Percentiles rank a stretch among this genome's conserved stretches.
Evolutionary conservation across 129 eudicot species (phyloP).

Genomic region (Lactuca saligna): DNA sequence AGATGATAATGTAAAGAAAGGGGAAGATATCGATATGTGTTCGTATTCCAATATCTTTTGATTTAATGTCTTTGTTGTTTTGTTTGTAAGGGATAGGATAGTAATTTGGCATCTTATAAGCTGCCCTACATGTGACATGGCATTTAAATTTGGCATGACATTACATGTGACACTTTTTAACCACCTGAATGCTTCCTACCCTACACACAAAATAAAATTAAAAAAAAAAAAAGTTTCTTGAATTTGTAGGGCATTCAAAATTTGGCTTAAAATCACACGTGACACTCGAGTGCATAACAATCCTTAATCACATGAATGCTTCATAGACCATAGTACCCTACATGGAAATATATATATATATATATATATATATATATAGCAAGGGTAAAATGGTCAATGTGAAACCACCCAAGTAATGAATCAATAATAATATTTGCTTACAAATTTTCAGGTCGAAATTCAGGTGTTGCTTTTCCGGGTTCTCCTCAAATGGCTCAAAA

Average conservation of each 20-base stretch:
- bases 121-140: constrained; percentile 31
- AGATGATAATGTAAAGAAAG: constrained; percentile 11
- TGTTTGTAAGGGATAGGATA: not conserved
- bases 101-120: constrained; percentile 3
- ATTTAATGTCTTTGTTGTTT: constrained; percentile 9
- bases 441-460: constrained; percentile 48
- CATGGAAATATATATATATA: constrained; percentile 20
- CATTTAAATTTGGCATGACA: constrained; percentile 27
- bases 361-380: constrained; percentile 13
- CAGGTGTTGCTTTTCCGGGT: constrained; percentile 35
- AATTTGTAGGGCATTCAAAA: constrained; percentile 14
- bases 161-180: constrained; percentile 31
- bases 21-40: not conserved
- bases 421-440: constrained; percentile 7
- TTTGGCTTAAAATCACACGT: constrained; percentile 33
- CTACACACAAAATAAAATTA: not conserved
- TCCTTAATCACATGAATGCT: constrained; percentile 19
- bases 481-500: constrained; percentile 37
- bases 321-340: constrained; percentile 16
- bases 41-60: not conserved
- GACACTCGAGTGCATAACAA: constrained; percentile 16
- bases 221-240: constrained; percentile 11
- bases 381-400: not conserved
- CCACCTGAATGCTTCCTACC: constrained; percentile 27
- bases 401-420: not conserved